These are phyloP conservation scores for Capsella rubella DNA, from an alignment of 441 rosid genomes.

Conservation along the genomic window DNA sequence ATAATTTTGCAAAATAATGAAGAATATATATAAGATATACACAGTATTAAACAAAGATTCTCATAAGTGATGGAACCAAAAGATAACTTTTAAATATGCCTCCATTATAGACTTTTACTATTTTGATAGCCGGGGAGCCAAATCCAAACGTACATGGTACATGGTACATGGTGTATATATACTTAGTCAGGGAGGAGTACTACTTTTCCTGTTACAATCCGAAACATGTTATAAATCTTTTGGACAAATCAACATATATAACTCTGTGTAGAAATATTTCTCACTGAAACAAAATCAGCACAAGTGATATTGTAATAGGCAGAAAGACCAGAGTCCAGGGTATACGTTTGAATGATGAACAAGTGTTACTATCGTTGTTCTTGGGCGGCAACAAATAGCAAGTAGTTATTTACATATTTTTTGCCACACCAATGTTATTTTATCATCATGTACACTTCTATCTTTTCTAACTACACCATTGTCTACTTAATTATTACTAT, in stretches of 20 bases:
- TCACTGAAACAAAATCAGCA: background rate
- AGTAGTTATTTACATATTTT: background rate
- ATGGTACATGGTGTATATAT: constrained; percentile 12
- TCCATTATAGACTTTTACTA: constrained; percentile 4
- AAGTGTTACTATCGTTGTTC: background rate
- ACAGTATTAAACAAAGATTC: background rate
- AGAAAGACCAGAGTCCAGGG: background rate
- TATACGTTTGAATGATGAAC: background rate
- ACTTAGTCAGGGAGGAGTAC: background rate
- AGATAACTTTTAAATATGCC: constrained; percentile 38
- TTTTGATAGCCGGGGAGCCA: constrained; percentile 35
- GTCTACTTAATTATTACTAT: background rate
- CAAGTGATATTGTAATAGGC: background rate
- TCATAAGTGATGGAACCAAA: constrained; percentile 3
- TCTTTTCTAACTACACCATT: background rate
- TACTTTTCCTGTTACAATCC: background rate
- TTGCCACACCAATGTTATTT: background rate
- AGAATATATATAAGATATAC: background rate
- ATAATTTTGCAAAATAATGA: constrained; percentile 2
- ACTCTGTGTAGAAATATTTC: background rate
- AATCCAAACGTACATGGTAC: constrained; percentile 24
- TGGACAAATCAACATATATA: constrained; percentile 4
- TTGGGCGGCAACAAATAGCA: background rate
- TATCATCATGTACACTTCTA: background rate
- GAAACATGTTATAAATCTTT: constrained; percentile 1